Percentiles rank a stretch among this genome's conserved stretches.
These are phyloP conservation scores for Sambucus nigra DNA, from an alignment of 129 eudicot species.

Conservation along the genomic window DNA sequence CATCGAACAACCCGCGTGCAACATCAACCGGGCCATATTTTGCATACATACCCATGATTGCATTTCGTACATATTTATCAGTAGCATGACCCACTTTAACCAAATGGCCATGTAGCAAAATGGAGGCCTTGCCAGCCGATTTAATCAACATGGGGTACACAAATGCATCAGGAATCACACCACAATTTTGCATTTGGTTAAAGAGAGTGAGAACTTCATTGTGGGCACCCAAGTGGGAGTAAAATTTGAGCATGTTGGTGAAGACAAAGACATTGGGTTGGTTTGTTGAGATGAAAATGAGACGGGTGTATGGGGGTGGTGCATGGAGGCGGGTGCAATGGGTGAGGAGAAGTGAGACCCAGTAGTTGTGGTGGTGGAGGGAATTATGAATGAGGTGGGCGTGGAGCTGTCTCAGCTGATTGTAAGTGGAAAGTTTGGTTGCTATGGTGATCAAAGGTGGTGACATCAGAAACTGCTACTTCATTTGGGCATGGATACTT, in stretches of 20 bases:
- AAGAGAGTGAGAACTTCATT: conserved; percentile 31
- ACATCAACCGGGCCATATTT: conserved; percentile 43
- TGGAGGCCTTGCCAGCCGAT: conserved; percentile 38
- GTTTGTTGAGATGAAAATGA: conserved; percentile 37
- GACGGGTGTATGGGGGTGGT: conserved; percentile 41
- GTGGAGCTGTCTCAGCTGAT: conserved; percentile 50
- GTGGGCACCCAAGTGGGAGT: conserved; percentile 37
- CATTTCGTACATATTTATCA: conserved; percentile 53
- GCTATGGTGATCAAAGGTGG: conserved; percentile 23
- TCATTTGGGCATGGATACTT: neutral
- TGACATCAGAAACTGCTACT: conserved; percentile 25
- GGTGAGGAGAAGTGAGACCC: conserved; percentile 49
- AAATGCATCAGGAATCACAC: conserved; percentile 42
- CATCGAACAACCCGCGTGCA: conserved; percentile 71
- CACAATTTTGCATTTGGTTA: conserved; percentile 24
- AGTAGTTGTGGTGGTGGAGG: conserved; percentile 31
- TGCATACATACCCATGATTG: conserved; percentile 45
- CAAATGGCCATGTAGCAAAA: conserved; percentile 43
- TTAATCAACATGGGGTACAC: conserved; percentile 58
- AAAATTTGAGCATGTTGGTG: conserved; percentile 62
- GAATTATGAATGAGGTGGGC: conserved; percentile 42
- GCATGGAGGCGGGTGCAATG: conserved; percentile 66
- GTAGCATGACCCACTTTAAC: conserved; percentile 42
- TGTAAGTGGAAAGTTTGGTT: conserved; percentile 12
- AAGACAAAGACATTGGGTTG: conserved; percentile 38